phyloP scores from a whole-genome alignment of 2,329 filamentous ascomycete genomes.

The Aspergillus ustus region DNA sequence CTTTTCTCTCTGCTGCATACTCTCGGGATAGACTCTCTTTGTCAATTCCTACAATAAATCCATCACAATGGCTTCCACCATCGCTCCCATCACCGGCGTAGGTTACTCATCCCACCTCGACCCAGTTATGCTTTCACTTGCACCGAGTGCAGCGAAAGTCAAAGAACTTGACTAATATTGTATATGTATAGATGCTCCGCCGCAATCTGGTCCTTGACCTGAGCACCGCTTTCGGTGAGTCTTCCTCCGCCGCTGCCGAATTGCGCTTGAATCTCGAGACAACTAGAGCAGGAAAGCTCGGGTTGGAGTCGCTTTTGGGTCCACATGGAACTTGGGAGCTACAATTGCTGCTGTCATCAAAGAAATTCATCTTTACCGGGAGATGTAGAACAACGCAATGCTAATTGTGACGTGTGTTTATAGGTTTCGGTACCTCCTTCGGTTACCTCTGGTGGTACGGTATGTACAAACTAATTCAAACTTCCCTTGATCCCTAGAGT shows the following conservation, averaged over 20 bases:
- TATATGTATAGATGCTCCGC: constrained; percentile 63
- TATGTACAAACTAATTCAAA: constrained; percentile 41
- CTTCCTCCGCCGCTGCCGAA: constrained; percentile 5
- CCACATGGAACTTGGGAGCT: not conserved
- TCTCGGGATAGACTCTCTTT: constrained; percentile 21
- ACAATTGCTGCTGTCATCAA: not conserved
- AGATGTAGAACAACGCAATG: not conserved
- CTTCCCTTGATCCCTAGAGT: not conserved
- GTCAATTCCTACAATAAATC: constrained; percentile 13
- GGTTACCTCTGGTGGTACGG: constrained; percentile 73
- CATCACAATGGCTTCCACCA: constrained; percentile 46
- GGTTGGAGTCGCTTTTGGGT: not conserved
- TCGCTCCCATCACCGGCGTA: constrained; percentile 55
- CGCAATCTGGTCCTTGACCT: constrained; percentile 69
- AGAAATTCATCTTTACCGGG: not conserved
- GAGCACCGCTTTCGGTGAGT: constrained; percentile 68
- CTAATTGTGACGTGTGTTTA: constrained; percentile 20
- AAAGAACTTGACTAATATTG: constrained; percentile 22
- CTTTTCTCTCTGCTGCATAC: constrained; percentile 25
- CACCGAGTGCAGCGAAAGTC: not conserved
- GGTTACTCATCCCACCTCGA: constrained; percentile 31
- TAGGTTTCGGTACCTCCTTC: constrained; percentile 65
- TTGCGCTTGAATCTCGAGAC: not conserved
- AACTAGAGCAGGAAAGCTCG: not conserved
- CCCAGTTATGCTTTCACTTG: constrained; percentile 11